Evolutionary conservation across 352 stramenopile species (phyloP), one percentile per base, ranked within the genome.

Genomic region (Phytophthora brassicae): DNA sequence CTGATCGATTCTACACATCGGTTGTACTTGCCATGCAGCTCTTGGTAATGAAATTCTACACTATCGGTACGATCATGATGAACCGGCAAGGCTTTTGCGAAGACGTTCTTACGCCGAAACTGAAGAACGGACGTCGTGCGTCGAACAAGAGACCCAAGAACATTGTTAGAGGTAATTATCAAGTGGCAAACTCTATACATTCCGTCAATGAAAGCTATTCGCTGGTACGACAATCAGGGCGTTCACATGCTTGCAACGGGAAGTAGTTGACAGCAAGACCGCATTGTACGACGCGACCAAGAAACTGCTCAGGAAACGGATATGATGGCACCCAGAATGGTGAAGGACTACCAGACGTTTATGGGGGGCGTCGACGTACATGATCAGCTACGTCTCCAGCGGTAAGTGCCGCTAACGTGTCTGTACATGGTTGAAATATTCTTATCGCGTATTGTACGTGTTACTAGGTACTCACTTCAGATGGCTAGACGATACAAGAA

Each of bases 31-130:
- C 43, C 0, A 54, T 61, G 54, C 42, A 54, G n/a, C 14, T 54
- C 3, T 7, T 53, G 5, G 17, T 22, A 7, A 60, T 52, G 53
- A 33, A 23, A 1, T 56, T 56, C 44, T 63, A 56, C 39, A 51
- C 4, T 8, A n/a, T 64, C 4, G 44, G 56, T n/a, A 63, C 56
- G 19, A 46, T 56, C 4, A 63, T 56, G 45, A 50, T n/a, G 38
- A 44, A 33, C n/a, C 24, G 28, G 42, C 14, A 41, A 28, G 53
- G 42, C 0, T 16, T 60, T 19, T 38, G 29, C 22, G 33, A 49
- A 14, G 24, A 5, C 0, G 28, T 53, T 42, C 41, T 60, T 0
- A 24, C 26, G 5, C 16, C 22, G 11, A 59, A 59, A 39, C 9
- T 24, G 39, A 33, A 54, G 29, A 56, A 45, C 29, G 22, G 39